Base-by-base conservation (phyloP, 345 rosid genomes). In the Zanthoxylum bungeanum region DNA sequence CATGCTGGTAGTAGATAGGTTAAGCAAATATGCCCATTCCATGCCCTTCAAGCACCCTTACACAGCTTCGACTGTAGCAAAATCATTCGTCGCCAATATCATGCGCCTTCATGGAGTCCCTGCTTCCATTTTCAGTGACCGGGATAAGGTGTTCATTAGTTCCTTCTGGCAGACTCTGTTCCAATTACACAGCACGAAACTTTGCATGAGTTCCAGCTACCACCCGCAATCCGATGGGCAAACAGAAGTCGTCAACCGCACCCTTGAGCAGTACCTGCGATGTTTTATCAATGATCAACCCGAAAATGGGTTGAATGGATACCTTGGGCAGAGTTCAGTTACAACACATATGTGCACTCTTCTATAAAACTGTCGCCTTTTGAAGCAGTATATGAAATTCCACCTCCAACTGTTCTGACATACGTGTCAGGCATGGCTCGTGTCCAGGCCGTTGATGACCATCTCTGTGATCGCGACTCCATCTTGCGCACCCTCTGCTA, bases 221-320 rank as follows among this genome's bases (percentile, higher is more conserved):
- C 39, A 64, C 4, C 68, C 55, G 6, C 56, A 64, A 46, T 10
- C 68, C 1, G 55, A 64, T 64, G 68, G 39, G 2, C 68, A 64
- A 4, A 64, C 37, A 0, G 9, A 64, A 22, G 10, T 64, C 1
- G 53, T 64, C 0, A 64, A 64, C 21, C 5, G 21, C 0, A 12
- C 22, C 3, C 19, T 64, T n/a, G 68, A 64, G 9, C 31, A 46
- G 4, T 64, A 25, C 16, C 17, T 64, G 6, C 3, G 37, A 1
- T 25, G 12, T 14, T 40, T 64, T 16, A 9, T 16, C 12, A 11
- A 10, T 4, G 37, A 42, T 1, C 3, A 3, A 0, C 53, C 53
- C 14, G 10, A 11, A 16, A 42, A 44, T 64, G 36, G 68, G 3
- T 4, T 11, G 9, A 12, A 24, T n/a, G n/a, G n/a, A n/a, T n/a